Conservation (phyloP, 352 stramenopile genomes). For the Aphanomyces stellatus region DNA sequence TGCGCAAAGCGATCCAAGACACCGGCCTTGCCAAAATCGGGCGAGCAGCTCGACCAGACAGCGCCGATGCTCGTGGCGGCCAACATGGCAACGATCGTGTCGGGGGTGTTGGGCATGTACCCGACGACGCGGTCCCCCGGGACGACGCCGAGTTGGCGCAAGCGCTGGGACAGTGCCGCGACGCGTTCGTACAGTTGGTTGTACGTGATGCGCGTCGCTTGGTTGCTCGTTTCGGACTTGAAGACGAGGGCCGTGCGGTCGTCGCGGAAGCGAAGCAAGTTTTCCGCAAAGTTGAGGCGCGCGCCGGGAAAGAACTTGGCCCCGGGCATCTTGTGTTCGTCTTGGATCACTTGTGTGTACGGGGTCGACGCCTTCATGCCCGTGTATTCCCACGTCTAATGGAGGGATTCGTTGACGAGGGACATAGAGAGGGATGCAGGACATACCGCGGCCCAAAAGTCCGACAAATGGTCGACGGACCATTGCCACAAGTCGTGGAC, state of each 20-base stretch:
- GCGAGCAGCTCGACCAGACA: conserved; percentile 75
- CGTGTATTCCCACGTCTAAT: conserved; percentile 52
- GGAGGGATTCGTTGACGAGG: background rate
- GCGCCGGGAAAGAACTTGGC: conserved; percentile 63
- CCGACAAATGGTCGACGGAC: conserved; percentile 55
- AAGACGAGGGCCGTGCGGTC: conserved; percentile 65
- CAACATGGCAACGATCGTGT: conserved; percentile 67
- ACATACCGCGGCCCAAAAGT: conserved; percentile 48
- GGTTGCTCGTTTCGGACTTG: conserved; percentile 58
- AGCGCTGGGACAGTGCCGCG: conserved; percentile 31
- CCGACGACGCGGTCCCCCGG: conserved; percentile 52
- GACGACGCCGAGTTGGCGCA: conserved; percentile 39
- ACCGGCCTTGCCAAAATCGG: conserved; percentile 76
- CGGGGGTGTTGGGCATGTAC: conserved; percentile 60
- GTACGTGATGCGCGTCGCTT: conserved; percentile 46
- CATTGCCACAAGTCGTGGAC: conserved; percentile 57
- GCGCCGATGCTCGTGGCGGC: conserved; percentile 57
- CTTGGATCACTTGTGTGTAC: conserved; percentile 43
- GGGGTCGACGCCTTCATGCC: conserved; percentile 47
- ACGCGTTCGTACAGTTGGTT: conserved; percentile 56
- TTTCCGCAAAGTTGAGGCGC: conserved; percentile 70
- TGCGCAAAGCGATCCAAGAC: conserved; percentile 77
- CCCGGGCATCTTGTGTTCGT: conserved; percentile 54
- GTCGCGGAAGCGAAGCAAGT: conserved; percentile 63
- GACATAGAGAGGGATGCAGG: background rate